Evolutionary conservation across 306 rosid species (phyloP), one percentile per base, ranked within the genome.

Genomic region (Cicer bijugum): DNA sequence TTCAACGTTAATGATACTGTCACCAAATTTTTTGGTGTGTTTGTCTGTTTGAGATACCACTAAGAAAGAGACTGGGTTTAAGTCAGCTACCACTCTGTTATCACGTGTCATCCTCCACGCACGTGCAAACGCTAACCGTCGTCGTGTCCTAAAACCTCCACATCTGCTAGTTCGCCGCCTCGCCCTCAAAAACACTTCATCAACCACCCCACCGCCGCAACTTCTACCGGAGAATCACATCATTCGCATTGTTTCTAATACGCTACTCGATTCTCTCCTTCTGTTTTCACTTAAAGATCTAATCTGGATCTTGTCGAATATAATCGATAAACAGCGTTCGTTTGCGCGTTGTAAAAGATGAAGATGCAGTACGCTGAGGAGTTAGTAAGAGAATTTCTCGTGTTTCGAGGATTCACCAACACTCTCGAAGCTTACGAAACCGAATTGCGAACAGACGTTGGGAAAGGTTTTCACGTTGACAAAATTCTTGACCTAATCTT

Each of bases 341-440:
- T 15, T 62, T 40, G n/a, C 39, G 39, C 14, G 1, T 10, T 65
- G 17, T 17, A 16, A 48, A 64, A 42, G 61, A 87, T 90, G 96
- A 91, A 89, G 75, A 88, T 94, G 93, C 90, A 59, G 78, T 89
- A 89, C 64, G 97, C 96, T 0, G 99, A 94, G 81, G 99, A 94
- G 86, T 87, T 94, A 66, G 93, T 88, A 61, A 81, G 96, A 77
- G 99, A 94, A 80, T 94, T 91, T 82, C 92, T 94, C 45, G 87
- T 91, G 7, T 94, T 94, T 66, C 80, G 97, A 68, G 99, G 99
- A 80, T 89, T 91, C 80, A 85, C 93, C 53, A 88, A 78, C 78
- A 85, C 96, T 5, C 89, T 94, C 84, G 92, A 91, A 87, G 72
- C 90, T 64, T 94, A 85, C 73, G 97, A 94, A 55, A 71, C 74